Percentiles rank a stretch among this genome's conserved stretches.
Conservation (phyloP, 2,329 filamentous ascomycete genomes). For the Penicillium sp. region DNA sequence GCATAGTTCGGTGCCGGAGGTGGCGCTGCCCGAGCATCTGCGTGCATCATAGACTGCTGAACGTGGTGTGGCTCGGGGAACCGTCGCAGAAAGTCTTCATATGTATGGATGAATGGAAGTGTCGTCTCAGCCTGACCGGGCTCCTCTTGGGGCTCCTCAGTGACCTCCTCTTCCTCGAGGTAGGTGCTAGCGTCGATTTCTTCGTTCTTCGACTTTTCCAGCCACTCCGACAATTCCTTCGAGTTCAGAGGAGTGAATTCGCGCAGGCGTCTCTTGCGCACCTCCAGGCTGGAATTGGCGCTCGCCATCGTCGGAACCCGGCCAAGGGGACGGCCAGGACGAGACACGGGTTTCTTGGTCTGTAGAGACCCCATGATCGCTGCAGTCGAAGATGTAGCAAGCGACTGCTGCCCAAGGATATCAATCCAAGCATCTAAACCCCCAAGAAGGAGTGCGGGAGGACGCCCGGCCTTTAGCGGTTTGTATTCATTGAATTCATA, state of each 20-base stretch:
- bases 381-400: constrained; percentile 57
- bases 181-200: constrained; percentile 50
- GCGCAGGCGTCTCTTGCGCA: constrained; percentile 56
- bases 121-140: constrained; percentile 49
- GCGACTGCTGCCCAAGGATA: constrained; percentile 68
- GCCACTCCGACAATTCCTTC: constrained; percentile 79
- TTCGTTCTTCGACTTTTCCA: constrained; percentile 70
- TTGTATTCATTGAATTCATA: constrained; percentile 80
- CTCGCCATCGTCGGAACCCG: constrained; percentile 53
- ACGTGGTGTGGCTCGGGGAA: constrained; percentile 70
- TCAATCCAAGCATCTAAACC: constrained; percentile 85
- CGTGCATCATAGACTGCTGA: constrained; percentile 56
- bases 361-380: constrained; percentile 48
- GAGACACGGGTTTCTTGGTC: constrained; percentile 34
- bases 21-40: constrained; percentile 32
- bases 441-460: constrained; percentile 75
- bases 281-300: constrained; percentile 51
- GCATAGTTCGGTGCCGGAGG: constrained; percentile 35
- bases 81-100: constrained; percentile 79
- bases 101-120: constrained; percentile 62
- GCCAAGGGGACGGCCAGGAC: constrained; percentile 50
- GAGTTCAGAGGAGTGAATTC: constrained; percentile 71
- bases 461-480: constrained; percentile 61
- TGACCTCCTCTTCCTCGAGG: constrained; percentile 37
- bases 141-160: constrained; percentile 43